Percentiles rank a stretch among this genome's conserved stretches.
Evolutionary conservation across 2,329 filamentous ascomycete species (phyloP).

Genomic region (Sporothrix inflata): DNA sequence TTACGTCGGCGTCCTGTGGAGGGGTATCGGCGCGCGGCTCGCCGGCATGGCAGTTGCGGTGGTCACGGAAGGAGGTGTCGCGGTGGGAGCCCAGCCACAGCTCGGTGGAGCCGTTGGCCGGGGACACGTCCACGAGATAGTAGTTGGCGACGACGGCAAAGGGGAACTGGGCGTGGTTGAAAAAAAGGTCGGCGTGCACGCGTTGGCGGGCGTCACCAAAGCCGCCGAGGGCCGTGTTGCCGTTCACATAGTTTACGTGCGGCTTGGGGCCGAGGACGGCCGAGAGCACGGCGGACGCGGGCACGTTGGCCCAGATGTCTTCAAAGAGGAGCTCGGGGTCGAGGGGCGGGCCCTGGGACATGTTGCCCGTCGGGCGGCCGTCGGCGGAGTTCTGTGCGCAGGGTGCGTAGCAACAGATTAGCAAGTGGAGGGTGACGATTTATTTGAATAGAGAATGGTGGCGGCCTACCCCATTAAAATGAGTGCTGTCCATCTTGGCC

Average conservation of each 20-base stretch:
- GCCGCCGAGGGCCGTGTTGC: slow-evolving; percentile 28
- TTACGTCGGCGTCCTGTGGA: slow-evolving; percentile 30
- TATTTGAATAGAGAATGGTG: neutral
- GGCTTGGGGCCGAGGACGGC: slow-evolving; percentile 11
- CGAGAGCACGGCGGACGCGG: neutral
- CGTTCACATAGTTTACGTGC: neutral
- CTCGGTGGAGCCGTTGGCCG: slow-evolving; percentile 54
- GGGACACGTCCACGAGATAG: slow-evolving; percentile 49
- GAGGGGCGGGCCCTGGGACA: slow-evolving; percentile 5
- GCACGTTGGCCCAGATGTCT: slow-evolving; percentile 18
- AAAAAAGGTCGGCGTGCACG: slow-evolving; percentile 48
- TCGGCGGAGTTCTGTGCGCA: slow-evolving; percentile 4
- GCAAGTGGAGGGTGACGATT: neutral
- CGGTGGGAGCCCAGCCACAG: slow-evolving; percentile 54
- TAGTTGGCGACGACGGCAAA: slow-evolving; percentile 53
- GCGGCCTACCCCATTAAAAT: slow-evolving; percentile 5
- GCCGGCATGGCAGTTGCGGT: slow-evolving; percentile 35
- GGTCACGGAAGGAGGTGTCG: slow-evolving; percentile 30
- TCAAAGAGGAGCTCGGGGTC: neutral
- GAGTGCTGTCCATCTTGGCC: slow-evolving; percentile 3
- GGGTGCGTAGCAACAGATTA: neutral
- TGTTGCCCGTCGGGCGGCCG: slow-evolving; percentile 16
- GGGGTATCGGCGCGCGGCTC: slow-evolving; percentile 38
- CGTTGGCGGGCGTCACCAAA: slow-evolving; percentile 41
- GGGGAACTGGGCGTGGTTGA: slow-evolving; percentile 44